Evolutionary conservation across 106 monocot species (phyloP).

Genomic region (Acorus calamus): DNA sequence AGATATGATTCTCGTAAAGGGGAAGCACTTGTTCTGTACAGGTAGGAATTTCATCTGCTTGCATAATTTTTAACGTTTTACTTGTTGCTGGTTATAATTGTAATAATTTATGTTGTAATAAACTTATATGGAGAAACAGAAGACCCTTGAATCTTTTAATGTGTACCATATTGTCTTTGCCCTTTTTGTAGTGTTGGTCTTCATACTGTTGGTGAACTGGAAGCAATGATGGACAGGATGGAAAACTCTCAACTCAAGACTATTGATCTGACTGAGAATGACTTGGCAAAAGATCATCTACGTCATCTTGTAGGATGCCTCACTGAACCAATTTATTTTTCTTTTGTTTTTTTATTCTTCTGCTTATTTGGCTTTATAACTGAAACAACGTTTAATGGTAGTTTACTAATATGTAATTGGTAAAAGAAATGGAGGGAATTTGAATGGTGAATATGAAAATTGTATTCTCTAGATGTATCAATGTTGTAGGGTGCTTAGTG

Average conservation of each 20-base stretch:
- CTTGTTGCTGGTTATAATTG: too few relatives aligned
- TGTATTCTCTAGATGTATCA: too few relatives aligned
- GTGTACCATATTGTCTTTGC: background rate
- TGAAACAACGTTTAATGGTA: too few relatives aligned
- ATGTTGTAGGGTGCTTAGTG: too few relatives aligned
- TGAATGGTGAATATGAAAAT: too few relatives aligned
- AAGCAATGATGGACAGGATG: constrained; percentile 65
- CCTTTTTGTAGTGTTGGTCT: constrained; percentile 73
- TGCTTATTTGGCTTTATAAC: too few relatives aligned
- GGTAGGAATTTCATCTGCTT: constrained; percentile 25
- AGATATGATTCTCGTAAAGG: constrained; percentile 68
- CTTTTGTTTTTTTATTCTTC: background rate
- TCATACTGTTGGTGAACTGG: constrained; percentile 66
- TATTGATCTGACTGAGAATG: constrained; percentile 83
- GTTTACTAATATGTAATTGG: too few relatives aligned
- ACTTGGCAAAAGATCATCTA: constrained; percentile 93
- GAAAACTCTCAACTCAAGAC: constrained; percentile 42
- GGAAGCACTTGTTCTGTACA: constrained; percentile 91
- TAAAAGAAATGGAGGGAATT: too few relatives aligned
- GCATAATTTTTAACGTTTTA: too few relatives aligned
- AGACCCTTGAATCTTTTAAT: background rate
- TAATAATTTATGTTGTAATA: too few relatives aligned
- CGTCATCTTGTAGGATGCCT: constrained; percentile 65
- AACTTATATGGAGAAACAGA: too few relatives aligned
- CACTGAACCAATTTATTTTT: background rate